Percentiles rank a stretch among this genome's conserved stretches.
Conservation (phyloP, 768 basidiomycete species). For the Asterophora lycoperdoides region DNA sequence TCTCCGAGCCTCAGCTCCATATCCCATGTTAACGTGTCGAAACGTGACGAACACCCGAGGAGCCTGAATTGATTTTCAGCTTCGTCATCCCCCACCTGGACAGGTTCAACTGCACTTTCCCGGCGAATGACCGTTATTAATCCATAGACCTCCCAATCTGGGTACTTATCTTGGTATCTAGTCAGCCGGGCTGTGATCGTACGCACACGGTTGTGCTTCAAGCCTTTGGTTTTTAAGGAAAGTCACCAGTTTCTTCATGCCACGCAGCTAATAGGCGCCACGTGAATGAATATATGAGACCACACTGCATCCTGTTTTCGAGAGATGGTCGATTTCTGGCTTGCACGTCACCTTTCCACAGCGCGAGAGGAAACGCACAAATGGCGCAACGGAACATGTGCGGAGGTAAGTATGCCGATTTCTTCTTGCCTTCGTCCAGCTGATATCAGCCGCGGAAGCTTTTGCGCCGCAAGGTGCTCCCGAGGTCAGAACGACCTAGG, state of each 20-base stretch:
- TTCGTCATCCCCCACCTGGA: conserved; percentile 26
- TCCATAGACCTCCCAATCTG: conserved; percentile 16
- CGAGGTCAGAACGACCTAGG: conserved; percentile 1
- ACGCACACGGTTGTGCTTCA: not conserved
- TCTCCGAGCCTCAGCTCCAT: conserved; percentile 27
- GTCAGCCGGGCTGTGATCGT: not conserved
- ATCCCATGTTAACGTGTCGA: conserved; percentile 23
- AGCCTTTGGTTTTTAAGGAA: not conserved
- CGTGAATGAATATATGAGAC: conserved; percentile 4
- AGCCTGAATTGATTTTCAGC: conserved; percentile 26
- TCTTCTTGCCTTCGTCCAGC: conserved; percentile 6
- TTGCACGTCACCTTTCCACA: not conserved
- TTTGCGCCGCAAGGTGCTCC: not conserved
- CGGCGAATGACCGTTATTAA: conserved; percentile 28
- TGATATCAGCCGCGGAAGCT: conserved; percentile 5
- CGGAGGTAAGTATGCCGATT: conserved; percentile 16
- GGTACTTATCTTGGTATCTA: conserved; percentile 7
- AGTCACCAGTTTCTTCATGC: not conserved
- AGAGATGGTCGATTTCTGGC: not conserved
- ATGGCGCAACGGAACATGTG: conserved; percentile 21
- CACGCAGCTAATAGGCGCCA: conserved; percentile 2
- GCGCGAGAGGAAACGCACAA: conserved; percentile 12
- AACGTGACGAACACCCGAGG: conserved; percentile 27
- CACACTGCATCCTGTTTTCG: not conserved
- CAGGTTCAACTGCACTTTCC: conserved; percentile 31